Percentiles rank a stretch among this genome's conserved stretches.
Conservation (phyloP, 352 stramenopile genomes). For the Pythium apleroticum region DNA sequence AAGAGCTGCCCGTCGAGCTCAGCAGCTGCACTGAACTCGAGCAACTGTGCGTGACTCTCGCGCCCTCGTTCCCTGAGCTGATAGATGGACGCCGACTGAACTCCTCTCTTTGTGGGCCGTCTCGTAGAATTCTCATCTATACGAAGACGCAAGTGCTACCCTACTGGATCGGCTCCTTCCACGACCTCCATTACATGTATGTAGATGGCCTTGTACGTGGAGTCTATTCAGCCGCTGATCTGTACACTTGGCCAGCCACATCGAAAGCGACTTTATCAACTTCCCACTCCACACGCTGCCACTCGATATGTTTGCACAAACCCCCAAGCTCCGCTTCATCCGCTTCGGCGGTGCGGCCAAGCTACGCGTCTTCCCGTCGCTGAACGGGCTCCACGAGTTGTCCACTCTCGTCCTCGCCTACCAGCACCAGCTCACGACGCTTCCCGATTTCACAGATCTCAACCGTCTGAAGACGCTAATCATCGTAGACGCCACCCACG, state of each 20-base stretch:
- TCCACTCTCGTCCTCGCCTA: slow-evolving; percentile 17
- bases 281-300: slow-evolving; percentile 12
- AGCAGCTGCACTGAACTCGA: slow-evolving; percentile 21
- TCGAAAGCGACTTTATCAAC: slow-evolving; percentile 15
- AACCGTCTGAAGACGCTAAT: slow-evolving; percentile 5
- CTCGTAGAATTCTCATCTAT: slow-evolving; percentile 30
- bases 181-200: slow-evolving; percentile 28
- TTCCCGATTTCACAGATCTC: slow-evolving; percentile 18
- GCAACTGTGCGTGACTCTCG: slow-evolving; percentile 16
- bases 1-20: slow-evolving; percentile 18
- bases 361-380: slow-evolving; percentile 18
- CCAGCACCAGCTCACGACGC: slow-evolving; percentile 7
- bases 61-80: not conserved
- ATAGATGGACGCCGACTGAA: not conserved
- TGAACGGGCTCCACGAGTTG: slow-evolving; percentile 10
- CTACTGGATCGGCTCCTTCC: slow-evolving; percentile 21
- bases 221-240: not conserved
- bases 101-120: not conserved
- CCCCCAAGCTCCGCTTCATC: slow-evolving; percentile 18
- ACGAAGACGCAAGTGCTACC: slow-evolving; percentile 24
- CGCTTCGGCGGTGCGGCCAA: slow-evolving; percentile 13
- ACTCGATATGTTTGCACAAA: slow-evolving; percentile 19
- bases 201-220: not conserved
- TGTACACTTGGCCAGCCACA: not conserved
- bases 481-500: slow-evolving; percentile 15